A percentile compares a stretch with the other conserved stretches of the same genome.
Conservation (phyloP, 495 filamentous ascomycete genomes). For the Penicillium steckii region DNA sequence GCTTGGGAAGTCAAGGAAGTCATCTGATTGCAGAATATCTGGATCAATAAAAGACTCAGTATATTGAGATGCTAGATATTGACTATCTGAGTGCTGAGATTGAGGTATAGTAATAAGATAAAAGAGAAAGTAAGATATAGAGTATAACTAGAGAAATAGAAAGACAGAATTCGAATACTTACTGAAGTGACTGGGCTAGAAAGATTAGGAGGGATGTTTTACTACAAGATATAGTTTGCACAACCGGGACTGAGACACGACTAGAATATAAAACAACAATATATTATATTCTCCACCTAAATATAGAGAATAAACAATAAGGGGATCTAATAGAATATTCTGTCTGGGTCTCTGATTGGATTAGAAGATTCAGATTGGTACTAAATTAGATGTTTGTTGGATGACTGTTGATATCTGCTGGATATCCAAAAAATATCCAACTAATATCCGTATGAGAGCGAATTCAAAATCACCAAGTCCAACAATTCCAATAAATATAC, state of each 20-base stretch:
- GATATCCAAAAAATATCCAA: slow-evolving; percentile 1
- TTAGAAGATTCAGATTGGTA: no score
- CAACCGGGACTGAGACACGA: neutral
- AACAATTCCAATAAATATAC: slow-evolving; percentile 3
- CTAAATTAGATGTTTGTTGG: no score
- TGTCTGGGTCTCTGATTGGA: no score
- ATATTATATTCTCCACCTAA: neutral
- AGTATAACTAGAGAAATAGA: slow-evolving; percentile 1
- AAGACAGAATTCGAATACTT: slow-evolving; percentile 3
- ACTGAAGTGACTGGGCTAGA: neutral
- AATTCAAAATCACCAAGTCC: slow-evolving; percentile 3
- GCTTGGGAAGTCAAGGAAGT: neutral
- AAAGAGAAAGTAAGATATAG: neutral
- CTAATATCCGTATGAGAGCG: neutral
- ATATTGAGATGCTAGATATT: slow-evolving; percentile 1
- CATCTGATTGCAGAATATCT: slow-evolving; percentile 6
- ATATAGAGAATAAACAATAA: no score
- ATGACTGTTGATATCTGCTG: no score
- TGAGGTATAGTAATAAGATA: neutral
- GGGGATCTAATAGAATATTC: no score
- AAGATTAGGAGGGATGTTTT: neutral
- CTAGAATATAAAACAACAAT: slow-evolving; percentile 3
- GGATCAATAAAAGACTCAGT: slow-evolving; percentile 1
- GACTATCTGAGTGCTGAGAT: slow-evolving; percentile 3
- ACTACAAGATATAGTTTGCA: neutral